Conservation (phyloP, 202 grass and related monocot species). For the Carex sylvatica region DNA sequence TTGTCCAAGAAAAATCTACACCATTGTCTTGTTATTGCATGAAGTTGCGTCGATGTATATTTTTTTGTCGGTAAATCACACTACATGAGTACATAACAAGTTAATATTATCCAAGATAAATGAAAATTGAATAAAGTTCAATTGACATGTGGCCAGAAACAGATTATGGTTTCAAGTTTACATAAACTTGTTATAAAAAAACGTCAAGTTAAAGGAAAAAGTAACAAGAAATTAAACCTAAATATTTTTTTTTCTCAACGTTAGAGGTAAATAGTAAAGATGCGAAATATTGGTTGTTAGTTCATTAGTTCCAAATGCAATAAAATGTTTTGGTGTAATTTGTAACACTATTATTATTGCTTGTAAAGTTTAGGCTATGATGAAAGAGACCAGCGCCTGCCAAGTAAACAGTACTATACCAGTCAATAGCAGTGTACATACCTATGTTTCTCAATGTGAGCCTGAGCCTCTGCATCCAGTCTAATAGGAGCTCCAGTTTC, state of each 20-base stretch:
- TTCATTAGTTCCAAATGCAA: background rate
- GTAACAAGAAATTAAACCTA: background rate
- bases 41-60: too few relatives aligned
- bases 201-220: background rate
- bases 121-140: too few relatives aligned
- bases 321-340: background rate
- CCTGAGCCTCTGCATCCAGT: constrained; percentile 72
- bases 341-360: background rate
- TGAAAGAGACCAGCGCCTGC: background rate
- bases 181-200: background rate
- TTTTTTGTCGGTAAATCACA: too few relatives aligned
- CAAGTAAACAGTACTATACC: background rate
- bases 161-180: background rate
- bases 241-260: background rate
- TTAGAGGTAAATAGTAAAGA: background rate
- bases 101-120: too few relatives aligned
- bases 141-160: background rate
- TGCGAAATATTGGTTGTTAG: background rate
- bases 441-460: constrained; percentile 91
- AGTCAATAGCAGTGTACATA: constrained; percentile 22
- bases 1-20: too few relatives aligned
- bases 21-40: too few relatives aligned
- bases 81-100: too few relatives aligned
- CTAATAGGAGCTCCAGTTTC: constrained; percentile 58
- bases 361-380: background rate